Conservation (phyloP, 805 yeast species). For the Millerozyma acaciae region DNA sequence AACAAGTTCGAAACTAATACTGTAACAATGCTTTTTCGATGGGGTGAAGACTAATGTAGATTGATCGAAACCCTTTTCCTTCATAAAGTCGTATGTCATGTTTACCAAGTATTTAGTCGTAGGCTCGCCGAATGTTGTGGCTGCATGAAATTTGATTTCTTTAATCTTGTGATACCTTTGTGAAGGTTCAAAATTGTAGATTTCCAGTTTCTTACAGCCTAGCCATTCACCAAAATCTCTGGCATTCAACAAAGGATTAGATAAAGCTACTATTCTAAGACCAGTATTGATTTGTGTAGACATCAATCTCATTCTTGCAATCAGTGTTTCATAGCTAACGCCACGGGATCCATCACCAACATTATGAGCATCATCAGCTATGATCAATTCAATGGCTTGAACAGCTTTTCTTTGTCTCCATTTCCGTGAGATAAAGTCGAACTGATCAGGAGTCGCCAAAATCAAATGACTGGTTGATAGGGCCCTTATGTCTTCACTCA, state of each 20-base stretch:
- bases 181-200: constrained; percentile 67
- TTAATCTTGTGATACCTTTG: constrained; percentile 55
- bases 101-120: constrained; percentile 49
- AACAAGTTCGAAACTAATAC: constrained; percentile 45
- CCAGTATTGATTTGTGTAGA: constrained; percentile 55
- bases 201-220: constrained; percentile 57
- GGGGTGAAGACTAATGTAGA: constrained; percentile 56
- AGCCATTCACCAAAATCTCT: constrained; percentile 85
- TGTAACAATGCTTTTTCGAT: constrained; percentile 49
- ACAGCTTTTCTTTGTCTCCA: constrained; percentile 79
- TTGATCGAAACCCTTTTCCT: constrained; percentile 12
- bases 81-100: constrained; percentile 44
- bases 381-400: constrained; percentile 60
- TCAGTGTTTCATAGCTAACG: constrained; percentile 59
- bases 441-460: constrained; percentile 75
- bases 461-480: constrained; percentile 62
- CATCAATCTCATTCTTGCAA: constrained; percentile 71
- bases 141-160: constrained; percentile 51
- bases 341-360: constrained; percentile 60
- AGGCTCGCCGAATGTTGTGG: constrained; percentile 43
- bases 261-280: constrained; percentile 63
- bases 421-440: constrained; percentile 67
- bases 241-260: constrained; percentile 68
- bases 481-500: constrained; percentile 48
- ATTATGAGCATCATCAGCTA: constrained; percentile 71